Base-by-base conservation (phyloP, 768 basidiomycete species). In the Pleurotus giganteus region DNA sequence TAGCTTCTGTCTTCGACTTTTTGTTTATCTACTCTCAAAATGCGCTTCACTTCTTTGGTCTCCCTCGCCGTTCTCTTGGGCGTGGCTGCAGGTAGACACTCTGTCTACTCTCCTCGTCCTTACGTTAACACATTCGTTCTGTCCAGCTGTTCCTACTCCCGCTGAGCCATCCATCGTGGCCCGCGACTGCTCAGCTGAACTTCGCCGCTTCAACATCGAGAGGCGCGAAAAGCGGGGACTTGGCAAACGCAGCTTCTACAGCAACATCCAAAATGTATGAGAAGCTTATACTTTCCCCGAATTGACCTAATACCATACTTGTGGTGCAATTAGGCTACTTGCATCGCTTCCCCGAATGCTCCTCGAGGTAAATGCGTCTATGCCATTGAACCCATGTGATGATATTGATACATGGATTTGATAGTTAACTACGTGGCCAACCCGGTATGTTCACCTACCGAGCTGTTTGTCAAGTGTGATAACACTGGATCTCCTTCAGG, bases 131-230 rank as follows among this genome's bases (percentile, higher is more conserved):
- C n/a, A n/a, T n/a, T 27, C 32, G 13, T 17, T 44, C 39, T 32
- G 19, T 50, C 17, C 44, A 64, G 61, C 61, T n/a, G 39, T 57
- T 12, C 61, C 60, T n/a, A 28, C 44, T 4, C 61, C 58, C 21
- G 13, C 44, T n/a, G 54, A 60, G 4, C 47, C 51, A 24, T 26
- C 54, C 11, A 15, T 59, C 17, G 55, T 55, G 11, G 43, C 55
- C 24, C 54, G 60, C 5, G 63, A 65, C 17, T 66, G 65, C 56
- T 65, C 65, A 12, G 63, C 63, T 19, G 65, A 63, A 53, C 53
- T 47, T 37, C 31, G 43, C 9, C 52, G 55, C 6, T 59, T 54
- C 47, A 59, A 61, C 47, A 26, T 57, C 15, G 57, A 51, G 28
- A 50, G 60, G 8, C 51, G 62, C 36, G 65, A 57, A 19, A 60